Conservation (phyloP, 495 filamentous ascomycete species). For the Parmelia sp. region DNA sequence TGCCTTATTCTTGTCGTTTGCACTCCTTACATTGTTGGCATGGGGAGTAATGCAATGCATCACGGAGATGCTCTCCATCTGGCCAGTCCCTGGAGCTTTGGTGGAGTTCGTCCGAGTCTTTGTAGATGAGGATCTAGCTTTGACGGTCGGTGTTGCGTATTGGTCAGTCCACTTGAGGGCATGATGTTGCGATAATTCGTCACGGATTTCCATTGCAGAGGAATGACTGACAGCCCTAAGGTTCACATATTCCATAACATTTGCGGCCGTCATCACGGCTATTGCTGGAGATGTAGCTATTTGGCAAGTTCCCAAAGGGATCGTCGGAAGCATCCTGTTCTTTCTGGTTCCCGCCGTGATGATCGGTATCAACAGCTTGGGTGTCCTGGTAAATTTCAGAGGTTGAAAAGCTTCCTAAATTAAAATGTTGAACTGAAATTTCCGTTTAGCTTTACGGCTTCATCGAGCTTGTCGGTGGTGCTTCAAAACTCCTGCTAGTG, state of each 20-base stretch:
- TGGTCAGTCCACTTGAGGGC: not conserved
- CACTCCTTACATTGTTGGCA: not conserved
- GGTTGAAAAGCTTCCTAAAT: too few species aligned
- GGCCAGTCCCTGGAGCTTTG: not conserved
- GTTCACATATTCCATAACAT: not conserved
- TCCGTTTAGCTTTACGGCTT: not conserved
- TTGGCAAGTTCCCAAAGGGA: not conserved
- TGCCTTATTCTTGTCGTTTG: not conserved
- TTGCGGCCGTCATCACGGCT: not conserved
- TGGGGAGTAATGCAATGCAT: conserved; percentile 1
- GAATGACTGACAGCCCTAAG: not conserved
- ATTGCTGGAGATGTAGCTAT: too few species aligned
- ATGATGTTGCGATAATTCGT: too few species aligned
- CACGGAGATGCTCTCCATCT: not conserved
- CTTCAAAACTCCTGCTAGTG: not conserved
- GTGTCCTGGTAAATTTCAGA: not conserved
- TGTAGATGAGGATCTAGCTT: not conserved
- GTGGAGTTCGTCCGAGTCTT: not conserved
- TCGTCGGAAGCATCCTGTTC: not conserved
- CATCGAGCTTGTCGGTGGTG: not conserved
- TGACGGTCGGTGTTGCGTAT: not conserved
- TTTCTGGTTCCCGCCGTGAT: not conserved
- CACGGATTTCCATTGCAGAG: not conserved
- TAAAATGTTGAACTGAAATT: not conserved
- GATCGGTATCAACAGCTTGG: not conserved